These are phyloP conservation scores for Tricholoma matsutake DNA, from an alignment of 768 basidiomycete genomes.

Conservation along the genomic window DNA sequence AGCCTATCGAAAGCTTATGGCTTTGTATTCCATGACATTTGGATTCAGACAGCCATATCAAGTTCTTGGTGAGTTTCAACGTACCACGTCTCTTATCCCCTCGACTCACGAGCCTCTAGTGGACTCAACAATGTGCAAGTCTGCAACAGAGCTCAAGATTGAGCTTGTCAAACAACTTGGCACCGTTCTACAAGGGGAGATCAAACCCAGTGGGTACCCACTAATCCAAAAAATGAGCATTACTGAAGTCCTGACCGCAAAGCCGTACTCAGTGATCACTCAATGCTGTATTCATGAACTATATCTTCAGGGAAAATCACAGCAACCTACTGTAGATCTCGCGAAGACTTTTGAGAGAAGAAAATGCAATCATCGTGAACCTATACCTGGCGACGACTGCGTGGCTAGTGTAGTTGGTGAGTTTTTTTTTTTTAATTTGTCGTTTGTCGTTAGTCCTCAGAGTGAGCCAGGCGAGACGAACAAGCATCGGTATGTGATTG, in stretches of 20 bases:
- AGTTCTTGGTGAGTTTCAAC: slow-evolving; percentile 63
- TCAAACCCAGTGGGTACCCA: slow-evolving; percentile 81
- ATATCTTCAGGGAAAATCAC: slow-evolving; percentile 74
- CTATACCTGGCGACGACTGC: slow-evolving; percentile 85
- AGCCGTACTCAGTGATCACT: slow-evolving; percentile 85
- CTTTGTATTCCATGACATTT: slow-evolving; percentile 80
- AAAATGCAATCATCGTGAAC: slow-evolving; percentile 91
- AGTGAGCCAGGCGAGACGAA: slow-evolving; percentile 64
- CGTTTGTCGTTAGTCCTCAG: not conserved
- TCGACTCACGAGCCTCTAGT: slow-evolving; percentile 41
- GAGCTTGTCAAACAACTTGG: slow-evolving; percentile 76
- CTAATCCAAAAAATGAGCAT: slow-evolving; percentile 1
- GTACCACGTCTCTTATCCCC: slow-evolving; percentile 6
- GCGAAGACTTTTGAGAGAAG: slow-evolving; percentile 92
- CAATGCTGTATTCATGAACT: slow-evolving; percentile 96
- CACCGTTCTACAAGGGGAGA: slow-evolving; percentile 77
- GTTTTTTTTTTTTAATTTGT: slow-evolving; percentile 16
- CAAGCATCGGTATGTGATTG: slow-evolving; percentile 89
- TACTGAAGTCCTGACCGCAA: slow-evolving; percentile 35
- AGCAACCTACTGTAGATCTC: slow-evolving; percentile 78
- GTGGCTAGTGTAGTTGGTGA: slow-evolving; percentile 76
- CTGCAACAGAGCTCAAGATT: slow-evolving; percentile 62
- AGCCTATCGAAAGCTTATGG: slow-evolving; percentile 92
- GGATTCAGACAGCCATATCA: slow-evolving; percentile 95
- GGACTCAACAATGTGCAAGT: slow-evolving; percentile 80